phyloP scores from a whole-genome alignment of 345 rosid genomes.

The Syzygium aromaticum region DNA sequence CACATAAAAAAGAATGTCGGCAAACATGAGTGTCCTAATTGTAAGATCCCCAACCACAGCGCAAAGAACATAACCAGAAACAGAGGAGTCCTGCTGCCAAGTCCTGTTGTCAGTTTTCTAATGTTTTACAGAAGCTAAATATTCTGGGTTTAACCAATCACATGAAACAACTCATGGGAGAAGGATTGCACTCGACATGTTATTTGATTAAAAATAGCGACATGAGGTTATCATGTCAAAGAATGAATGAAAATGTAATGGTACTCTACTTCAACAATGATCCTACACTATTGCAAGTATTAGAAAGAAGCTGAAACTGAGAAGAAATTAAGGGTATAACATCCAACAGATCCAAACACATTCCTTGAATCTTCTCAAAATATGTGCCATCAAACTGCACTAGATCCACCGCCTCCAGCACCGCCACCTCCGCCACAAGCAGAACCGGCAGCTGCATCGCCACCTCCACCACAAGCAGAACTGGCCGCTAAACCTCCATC shows the following conservation, averaged over 20 bases:
- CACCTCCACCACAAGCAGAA: neutral
- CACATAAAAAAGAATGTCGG: neutral
- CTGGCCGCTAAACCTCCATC: neutral
- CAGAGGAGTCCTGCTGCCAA: neutral
- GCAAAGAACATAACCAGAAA: neutral
- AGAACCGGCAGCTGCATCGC: neutral
- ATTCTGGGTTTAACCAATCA: neutral
- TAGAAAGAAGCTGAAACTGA: neutral
- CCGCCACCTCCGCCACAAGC: neutral
- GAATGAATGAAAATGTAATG: neutral
- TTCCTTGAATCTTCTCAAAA: slow-evolving; percentile 15
- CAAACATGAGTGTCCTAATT: neutral
- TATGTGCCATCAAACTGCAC: neutral
- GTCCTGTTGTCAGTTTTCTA: neutral
- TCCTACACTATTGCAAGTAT: neutral
- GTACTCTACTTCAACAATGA: neutral
- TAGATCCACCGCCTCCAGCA: neutral
- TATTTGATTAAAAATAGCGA: neutral
- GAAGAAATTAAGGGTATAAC: neutral
- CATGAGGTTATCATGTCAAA: neutral
- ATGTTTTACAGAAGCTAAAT: neutral
- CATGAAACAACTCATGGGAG: neutral
- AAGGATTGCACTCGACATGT: neutral
- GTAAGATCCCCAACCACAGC: neutral
- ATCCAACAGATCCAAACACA: slow-evolving; percentile 14